These are phyloP conservation scores for Colletotrichum orchidophilum DNA, from an alignment of 2,329 filamentous ascomycete species.

Conservation along the genomic window DNA sequence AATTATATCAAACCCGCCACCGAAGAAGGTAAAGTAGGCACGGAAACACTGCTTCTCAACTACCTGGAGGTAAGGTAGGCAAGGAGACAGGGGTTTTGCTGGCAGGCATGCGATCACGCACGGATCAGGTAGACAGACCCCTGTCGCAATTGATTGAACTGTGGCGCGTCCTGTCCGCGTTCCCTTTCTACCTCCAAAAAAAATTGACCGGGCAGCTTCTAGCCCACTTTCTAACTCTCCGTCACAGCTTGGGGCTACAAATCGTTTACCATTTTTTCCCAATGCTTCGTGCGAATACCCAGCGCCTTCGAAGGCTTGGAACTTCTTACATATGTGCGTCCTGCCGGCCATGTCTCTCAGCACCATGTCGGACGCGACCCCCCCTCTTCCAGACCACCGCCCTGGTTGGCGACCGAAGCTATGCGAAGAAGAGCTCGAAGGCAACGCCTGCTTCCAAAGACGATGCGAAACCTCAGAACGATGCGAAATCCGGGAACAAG, in stretches of 20 bases:
- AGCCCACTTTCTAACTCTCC: neutral
- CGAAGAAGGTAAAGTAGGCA: neutral
- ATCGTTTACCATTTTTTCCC: conserved; percentile 32
- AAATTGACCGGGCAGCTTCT: neutral
- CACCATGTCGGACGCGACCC: conserved; percentile 11
- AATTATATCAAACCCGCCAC: neutral
- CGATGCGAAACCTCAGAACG: neutral
- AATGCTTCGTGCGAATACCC: conserved; percentile 46
- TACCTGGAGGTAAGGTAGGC: no score
- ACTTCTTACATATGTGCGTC: conserved; percentile 41
- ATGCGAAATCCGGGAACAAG: neutral
- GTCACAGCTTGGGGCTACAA: conserved; percentile 1
- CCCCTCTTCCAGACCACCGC: neutral
- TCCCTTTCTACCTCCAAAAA: neutral
- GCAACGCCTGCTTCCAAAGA: neutral
- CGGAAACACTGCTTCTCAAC: neutral
- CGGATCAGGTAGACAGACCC: neutral
- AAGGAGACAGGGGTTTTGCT: neutral
- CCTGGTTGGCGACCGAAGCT: conserved; percentile 5
- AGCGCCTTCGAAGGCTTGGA: conserved; percentile 39
- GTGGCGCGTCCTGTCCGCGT: conserved; percentile 7
- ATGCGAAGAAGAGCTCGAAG: neutral
- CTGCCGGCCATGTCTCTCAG: conserved; percentile 30
- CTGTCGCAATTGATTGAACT: conserved; percentile 6
- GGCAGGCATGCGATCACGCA: neutral